Evolutionary conservation across 2,329 filamentous ascomycete species (phyloP).

Genomic region (Xylaria sp.): DNA sequence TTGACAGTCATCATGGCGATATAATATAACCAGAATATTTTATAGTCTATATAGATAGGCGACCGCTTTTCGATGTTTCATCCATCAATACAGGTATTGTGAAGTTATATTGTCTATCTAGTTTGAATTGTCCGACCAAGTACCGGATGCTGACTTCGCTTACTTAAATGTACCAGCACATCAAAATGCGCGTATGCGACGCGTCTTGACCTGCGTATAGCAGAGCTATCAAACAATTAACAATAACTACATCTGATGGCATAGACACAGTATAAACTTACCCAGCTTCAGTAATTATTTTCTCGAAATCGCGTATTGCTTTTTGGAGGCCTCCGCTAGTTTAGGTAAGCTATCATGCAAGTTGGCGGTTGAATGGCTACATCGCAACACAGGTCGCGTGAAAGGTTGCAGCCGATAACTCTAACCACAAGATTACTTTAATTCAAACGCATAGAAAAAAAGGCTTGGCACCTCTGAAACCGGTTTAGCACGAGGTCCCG

Average conservation of each 20-base stretch:
- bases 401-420: no score
- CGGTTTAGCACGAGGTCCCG: not conserved
- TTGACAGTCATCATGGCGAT: not conserved
- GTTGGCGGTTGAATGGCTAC: no score
- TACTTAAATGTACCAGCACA: no score
- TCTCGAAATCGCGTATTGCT: not conserved
- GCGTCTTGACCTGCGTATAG: no score
- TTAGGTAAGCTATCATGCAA: not conserved
- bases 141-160: no score
- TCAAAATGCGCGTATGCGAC: no score
- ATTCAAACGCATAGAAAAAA: not conserved
- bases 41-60: not conserved
- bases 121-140: no score
- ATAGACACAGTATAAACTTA: not conserved
- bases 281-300: not conserved
- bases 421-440: not conserved
- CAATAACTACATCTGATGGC: no score
- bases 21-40: not conserved
- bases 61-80: not conserved
- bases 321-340: not conserved
- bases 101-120: not conserved
- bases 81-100: not conserved
- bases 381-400: no score
- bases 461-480: not conserved
- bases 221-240: no score